These are phyloP conservation scores for Backusella mclennaniae DNA, from an alignment of 192 early-diverging fungal genomes.

Conservation along the genomic window DNA sequence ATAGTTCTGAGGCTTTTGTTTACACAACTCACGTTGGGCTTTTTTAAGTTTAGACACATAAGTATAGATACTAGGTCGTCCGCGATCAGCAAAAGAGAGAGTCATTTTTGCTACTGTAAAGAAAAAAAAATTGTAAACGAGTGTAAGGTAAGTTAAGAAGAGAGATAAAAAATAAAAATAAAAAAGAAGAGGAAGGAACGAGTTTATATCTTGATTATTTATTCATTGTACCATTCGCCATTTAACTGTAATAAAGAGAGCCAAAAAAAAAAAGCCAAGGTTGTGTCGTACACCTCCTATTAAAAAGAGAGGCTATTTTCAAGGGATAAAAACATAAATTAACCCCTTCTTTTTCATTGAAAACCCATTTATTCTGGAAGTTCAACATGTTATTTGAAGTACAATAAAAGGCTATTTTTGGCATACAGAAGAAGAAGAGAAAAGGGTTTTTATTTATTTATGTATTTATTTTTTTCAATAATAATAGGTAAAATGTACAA, in stretches of 20 bases:
- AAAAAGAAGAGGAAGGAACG: background rate
- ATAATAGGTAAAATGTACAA: background rate
- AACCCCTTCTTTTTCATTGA: background rate
- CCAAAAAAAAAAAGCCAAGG: slow-evolving; percentile 1
- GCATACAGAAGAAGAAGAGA: background rate
- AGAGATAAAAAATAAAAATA: background rate
- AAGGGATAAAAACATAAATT: background rate
- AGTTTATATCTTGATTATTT: slow-evolving; percentile 1
- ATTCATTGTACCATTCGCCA: background rate
- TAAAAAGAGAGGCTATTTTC: background rate
- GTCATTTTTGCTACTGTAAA: background rate
- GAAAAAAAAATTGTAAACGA: background rate
- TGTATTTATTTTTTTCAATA: background rate
- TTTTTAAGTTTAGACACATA: background rate
- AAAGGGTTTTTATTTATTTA: background rate
- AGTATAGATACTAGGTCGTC: background rate
- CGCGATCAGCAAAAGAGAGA: background rate
- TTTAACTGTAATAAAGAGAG: background rate
- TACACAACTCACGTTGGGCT: background rate
- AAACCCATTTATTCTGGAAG: background rate
- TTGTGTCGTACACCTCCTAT: background rate
- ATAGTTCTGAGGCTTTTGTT: background rate
- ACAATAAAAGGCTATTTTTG: background rate
- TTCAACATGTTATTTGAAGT: background rate
- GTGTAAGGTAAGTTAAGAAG: background rate